Evolutionary conservation across 768 basidiomycete genomes (phyloP).

Genomic region (Dendrothele bispora): DNA sequence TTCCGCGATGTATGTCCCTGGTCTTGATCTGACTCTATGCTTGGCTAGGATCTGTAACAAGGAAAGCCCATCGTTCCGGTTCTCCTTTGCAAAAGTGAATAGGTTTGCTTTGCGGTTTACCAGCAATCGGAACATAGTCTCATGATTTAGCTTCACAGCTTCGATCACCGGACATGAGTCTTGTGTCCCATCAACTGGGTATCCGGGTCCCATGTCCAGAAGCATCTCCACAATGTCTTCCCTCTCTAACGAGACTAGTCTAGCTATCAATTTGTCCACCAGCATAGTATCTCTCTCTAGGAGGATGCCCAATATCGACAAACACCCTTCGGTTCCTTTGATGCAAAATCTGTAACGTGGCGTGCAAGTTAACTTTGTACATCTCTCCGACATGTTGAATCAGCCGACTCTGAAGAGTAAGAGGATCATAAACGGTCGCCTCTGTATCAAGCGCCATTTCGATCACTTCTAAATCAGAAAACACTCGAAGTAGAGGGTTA

Average conservation of each 20-base stretch:
- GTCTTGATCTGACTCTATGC: not conserved
- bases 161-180: slow-evolving; percentile 5
- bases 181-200: slow-evolving; percentile 5
- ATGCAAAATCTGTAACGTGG: slow-evolving; percentile 10
- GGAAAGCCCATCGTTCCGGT: not conserved
- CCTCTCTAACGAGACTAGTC: slow-evolving; percentile 3
- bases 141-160: slow-evolving; percentile 8
- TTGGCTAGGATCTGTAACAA: slow-evolving; percentile 1
- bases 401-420: slow-evolving; percentile 9
- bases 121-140: slow-evolving; percentile 8
- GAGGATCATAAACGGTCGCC: slow-evolving; percentile 5
- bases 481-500: not conserved
- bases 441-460: slow-evolving; percentile 2
- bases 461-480: slow-evolving; percentile 3
- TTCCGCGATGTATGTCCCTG: not conserved
- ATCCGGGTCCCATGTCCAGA: slow-evolving; percentile 7
- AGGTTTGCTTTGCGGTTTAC: slow-evolving; percentile 7
- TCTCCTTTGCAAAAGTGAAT: no score
- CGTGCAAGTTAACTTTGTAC: slow-evolving; percentile 4
- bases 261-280: slow-evolving; percentile 2
- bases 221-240: slow-evolving; percentile 6
- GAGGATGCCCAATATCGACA: not conserved
- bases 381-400: slow-evolving; percentile 1
- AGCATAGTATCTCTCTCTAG: not conserved
- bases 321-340: not conserved